Conservation (phyloP, 73 alveolate species). For the Paramecium pentaurelia region DNA sequence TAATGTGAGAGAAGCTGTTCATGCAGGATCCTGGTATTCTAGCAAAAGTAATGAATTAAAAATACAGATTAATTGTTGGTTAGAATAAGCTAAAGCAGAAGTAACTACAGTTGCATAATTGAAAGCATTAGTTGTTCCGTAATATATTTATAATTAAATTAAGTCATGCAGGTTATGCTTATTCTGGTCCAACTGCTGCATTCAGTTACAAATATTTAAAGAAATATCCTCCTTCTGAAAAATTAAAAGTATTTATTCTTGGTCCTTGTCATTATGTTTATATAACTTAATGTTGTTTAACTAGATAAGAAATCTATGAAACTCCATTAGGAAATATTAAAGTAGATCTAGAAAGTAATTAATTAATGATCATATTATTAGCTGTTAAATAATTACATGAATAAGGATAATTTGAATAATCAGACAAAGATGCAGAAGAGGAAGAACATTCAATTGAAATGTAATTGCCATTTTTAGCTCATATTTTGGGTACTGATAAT, state of each 20-base stretch:
- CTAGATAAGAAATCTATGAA: constrained; percentile 52
- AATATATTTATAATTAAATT: background rate
- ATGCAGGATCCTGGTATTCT: constrained; percentile 62
- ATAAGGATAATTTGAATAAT: constrained; percentile 44
- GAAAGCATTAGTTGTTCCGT: constrained; percentile 57
- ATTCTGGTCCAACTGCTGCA: constrained; percentile 62
- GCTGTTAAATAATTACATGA: constrained; percentile 35
- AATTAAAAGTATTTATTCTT: constrained; percentile 16
- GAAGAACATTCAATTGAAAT: constrained; percentile 61
- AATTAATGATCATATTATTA: background rate
- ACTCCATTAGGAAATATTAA: constrained; percentile 60
- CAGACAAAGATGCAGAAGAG: constrained; percentile 64
- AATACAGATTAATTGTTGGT: constrained; percentile 53
- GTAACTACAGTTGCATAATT: constrained; percentile 32
- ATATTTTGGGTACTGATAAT: constrained; percentile 49
- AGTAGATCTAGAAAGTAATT: constrained; percentile 42
- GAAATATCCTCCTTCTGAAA: constrained; percentile 49
- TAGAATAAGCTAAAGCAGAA: constrained; percentile 60
- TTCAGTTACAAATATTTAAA: constrained; percentile 47
- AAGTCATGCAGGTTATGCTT: constrained; percentile 63
- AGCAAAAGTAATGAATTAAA: constrained; percentile 40
- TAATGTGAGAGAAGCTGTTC: constrained; percentile 52
- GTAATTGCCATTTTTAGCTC: constrained; percentile 46
- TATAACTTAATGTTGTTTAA: constrained; percentile 51
- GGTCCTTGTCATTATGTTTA: constrained; percentile 61